These are phyloP conservation scores for Diaporthe capsici DNA, from an alignment of 2,329 filamentous ascomycete genomes.

Conservation along the genomic window DNA sequence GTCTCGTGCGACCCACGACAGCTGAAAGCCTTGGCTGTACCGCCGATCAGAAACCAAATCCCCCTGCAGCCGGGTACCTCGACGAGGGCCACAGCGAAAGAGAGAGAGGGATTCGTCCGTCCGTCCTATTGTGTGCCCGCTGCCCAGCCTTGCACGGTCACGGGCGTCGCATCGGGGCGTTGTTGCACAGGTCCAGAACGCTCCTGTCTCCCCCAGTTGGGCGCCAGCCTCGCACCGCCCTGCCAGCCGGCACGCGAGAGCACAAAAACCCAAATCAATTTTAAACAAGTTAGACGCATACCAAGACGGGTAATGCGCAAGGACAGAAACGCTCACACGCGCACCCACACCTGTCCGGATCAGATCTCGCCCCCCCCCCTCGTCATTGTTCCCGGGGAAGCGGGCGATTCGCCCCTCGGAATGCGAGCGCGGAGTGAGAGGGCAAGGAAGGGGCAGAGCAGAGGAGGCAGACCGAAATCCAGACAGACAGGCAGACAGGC, in stretches of 20 bases:
- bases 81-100: neutral
- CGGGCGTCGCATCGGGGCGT: conserved; percentile 30
- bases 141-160: conserved; percentile 34
- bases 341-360: neutral
- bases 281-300: conserved; percentile 32
- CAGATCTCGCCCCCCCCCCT: neutral
- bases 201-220: neutral
- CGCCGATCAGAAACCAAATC: conserved; percentile 27
- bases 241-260: conserved; percentile 14
- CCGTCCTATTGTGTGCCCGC: conserved; percentile 25
- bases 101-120: conserved; percentile 21
- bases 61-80: conserved; percentile 30
- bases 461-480: neutral
- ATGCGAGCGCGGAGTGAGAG: neutral
- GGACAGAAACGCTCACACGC: conserved; percentile 11
- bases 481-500: neutral
- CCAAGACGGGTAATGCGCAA: conserved; percentile 35
- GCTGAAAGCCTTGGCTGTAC: conserved; percentile 33
- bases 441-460: neutral
- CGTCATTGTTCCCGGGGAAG: conserved; percentile 13
- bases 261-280: conserved; percentile 26
- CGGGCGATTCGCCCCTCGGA: conserved; percentile 20
- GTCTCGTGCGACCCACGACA: conserved; percentile 25
- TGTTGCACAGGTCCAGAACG: conserved; percentile 24
- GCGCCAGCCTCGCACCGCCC: conserved; percentile 26